A percentile compares a stretch with the other conserved stretches of the same genome.
phyloP scores from a whole-genome alignment of 1,139 yeast genomes.

The Blastobotrys proliferans region DNA sequence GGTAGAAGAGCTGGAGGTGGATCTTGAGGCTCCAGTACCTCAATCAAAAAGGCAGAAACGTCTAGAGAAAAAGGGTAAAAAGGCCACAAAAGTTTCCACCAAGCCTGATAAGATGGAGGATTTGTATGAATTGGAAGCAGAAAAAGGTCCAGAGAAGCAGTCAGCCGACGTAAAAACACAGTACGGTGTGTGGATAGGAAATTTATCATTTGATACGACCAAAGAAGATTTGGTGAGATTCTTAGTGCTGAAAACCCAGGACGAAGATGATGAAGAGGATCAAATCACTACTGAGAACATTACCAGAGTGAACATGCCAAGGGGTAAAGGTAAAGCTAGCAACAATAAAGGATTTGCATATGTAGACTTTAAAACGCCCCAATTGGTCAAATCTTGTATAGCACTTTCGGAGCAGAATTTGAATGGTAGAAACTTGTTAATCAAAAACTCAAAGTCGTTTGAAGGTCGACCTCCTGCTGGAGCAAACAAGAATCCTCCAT shows the following conservation, averaged over 20 bases:
- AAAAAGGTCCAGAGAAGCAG: constrained; percentile 20
- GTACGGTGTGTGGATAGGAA: constrained; percentile 92
- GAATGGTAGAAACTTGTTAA: constrained; percentile 81
- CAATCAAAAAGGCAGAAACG: constrained; percentile 86
- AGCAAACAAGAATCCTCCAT: constrained; percentile 60
- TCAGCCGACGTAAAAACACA: constrained; percentile 43
- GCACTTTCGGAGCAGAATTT: constrained; percentile 64
- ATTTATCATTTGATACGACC: constrained; percentile 78
- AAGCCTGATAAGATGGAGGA: constrained; percentile 12
- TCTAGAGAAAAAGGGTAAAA: constrained; percentile 59
- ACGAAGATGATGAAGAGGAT: constrained; percentile 26
- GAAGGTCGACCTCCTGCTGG: constrained; percentile 65
- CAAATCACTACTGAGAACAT: constrained; percentile 40
- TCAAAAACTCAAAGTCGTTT: constrained; percentile 74
- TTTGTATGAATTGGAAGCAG: constrained; percentile 21
- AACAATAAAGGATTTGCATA: constrained; percentile 84
- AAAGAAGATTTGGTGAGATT: constrained; percentile 69
- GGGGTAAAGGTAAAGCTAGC: constrained; percentile 24
- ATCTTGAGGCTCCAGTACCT: constrained; percentile 72
- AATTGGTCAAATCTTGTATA: constrained; percentile 62
- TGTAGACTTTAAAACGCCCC: constrained; percentile 67
- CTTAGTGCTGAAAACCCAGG: constrained; percentile 52
- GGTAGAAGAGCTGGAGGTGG: constrained; percentile 55
- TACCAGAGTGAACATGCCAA: constrained; percentile 42
- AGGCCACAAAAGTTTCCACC: constrained; percentile 30